Conservation (phyloP, 352 stramenopile species). For the Globisporangium perplexum region DNA sequence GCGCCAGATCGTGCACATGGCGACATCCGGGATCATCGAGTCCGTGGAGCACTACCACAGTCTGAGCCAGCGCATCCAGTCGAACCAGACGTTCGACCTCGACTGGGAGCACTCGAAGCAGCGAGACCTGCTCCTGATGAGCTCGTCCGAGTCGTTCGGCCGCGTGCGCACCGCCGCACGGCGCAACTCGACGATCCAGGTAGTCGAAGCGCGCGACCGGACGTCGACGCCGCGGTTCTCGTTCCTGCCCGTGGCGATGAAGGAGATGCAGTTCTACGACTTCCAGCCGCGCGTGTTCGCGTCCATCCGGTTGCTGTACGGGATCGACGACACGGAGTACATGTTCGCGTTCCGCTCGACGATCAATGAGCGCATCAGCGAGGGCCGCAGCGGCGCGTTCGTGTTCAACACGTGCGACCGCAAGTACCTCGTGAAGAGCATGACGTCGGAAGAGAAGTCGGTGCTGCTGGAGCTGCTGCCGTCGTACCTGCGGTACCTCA, state of each 20-base stretch:
- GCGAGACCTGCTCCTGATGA: constrained; percentile 34
- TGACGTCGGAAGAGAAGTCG: constrained; percentile 70
- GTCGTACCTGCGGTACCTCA: constrained; percentile 81
- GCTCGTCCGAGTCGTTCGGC: constrained; percentile 35
- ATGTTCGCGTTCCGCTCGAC: constrained; percentile 73
- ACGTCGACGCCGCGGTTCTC: constrained; percentile 38
- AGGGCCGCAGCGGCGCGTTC: constrained; percentile 85
- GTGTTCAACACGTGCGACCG: constrained; percentile 88
- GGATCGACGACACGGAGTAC: constrained; percentile 75
- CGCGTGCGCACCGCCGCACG: constrained; percentile 19
- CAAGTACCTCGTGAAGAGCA: constrained; percentile 91
- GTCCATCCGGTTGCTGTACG: constrained; percentile 58
- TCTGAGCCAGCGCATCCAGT: constrained; percentile 53
- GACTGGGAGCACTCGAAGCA: constrained; percentile 75
- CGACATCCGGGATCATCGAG: constrained; percentile 84
- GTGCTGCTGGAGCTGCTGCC: constrained; percentile 77
- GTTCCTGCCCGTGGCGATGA: constrained; percentile 65
- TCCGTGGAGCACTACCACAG: constrained; percentile 79
- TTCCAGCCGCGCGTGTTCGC: constrained; percentile 81
- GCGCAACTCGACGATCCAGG: constrained; percentile 29
- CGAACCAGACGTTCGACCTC: constrained; percentile 78
- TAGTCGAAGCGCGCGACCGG: constrained; percentile 52
- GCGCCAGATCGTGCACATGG: constrained; percentile 87
- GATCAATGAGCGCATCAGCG: constrained; percentile 86
- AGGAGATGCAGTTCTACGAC: constrained; percentile 87